Conservation (phyloP, 176 grass and related monocot genomes). For the sorghum (Sorghum bicolor) region Sorghum_bicolor_NCBIv3 NC_012871.2:73713501-73714000, state of each 20-base stretch:
- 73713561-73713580: not conserved
- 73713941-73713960: not conserved
- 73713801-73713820: constrained; percentile 94
- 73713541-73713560: constrained; percentile 1
- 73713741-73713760: constrained; percentile 32
- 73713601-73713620: not conserved
- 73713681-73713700: not conserved
- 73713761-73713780: constrained; percentile 48
- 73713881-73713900: not conserved
- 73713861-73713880: constrained; percentile 69
- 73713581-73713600: constrained; percentile 2
- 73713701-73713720: not conserved
- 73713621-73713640: not conserved
- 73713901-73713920: not conserved
- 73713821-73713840: constrained; percentile 62
- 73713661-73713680: constrained; percentile 9
- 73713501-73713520: not conserved
- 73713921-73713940: not conserved
- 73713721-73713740: constrained; percentile 6
- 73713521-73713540: not conserved
- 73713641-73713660: not conserved
- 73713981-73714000: constrained; percentile 30
- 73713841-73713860: constrained; percentile 60
- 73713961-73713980: not conserved
- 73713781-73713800: constrained; percentile 85